These are phyloP conservation scores for Mycogone perniciosa DNA, from an alignment of 2,329 filamentous ascomycete species.

Conservation along the genomic window DNA sequence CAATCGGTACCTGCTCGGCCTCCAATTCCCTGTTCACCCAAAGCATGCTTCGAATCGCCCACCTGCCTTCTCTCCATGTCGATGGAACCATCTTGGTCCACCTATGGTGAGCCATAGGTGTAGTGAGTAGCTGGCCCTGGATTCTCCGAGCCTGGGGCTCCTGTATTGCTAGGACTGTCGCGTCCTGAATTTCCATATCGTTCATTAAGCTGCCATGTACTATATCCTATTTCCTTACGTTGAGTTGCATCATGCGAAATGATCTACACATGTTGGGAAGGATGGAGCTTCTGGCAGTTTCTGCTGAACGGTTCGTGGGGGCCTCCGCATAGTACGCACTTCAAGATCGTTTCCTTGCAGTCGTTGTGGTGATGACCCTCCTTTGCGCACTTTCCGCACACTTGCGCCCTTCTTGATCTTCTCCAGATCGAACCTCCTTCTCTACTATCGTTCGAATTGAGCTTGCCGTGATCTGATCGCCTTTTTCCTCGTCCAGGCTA, in stretches of 20 bases:
- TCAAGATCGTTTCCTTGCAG: conserved; percentile 14
- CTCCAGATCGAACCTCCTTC: neutral
- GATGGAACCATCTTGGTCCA: no score
- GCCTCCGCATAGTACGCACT: conserved; percentile 17
- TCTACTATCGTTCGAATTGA: neutral
- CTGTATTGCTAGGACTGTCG: conserved; percentile 14
- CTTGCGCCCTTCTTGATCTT: conserved; percentile 15
- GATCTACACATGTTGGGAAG: conserved; percentile 14
- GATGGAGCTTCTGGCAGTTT: conserved; percentile 18
- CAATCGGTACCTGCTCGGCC: no score
- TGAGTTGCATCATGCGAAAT: conserved; percentile 15
- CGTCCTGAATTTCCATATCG: conserved; percentile 14
- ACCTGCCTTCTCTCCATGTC: no score
- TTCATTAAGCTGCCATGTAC: conserved; percentile 18
- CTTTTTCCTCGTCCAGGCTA: neutral
- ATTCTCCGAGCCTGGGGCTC: conserved; percentile 2
- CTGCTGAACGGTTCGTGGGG: conserved; percentile 19
- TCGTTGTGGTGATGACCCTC: conserved; percentile 18
- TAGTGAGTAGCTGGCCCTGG: no score
- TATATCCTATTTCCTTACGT: conserved; percentile 13
- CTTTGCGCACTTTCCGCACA: conserved; percentile 14
- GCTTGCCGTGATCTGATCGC: neutral
- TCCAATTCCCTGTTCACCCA: no score
- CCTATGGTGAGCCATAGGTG: no score
- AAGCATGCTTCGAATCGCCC: no score